phyloP scores from a whole-genome alignment of 2,329 filamentous ascomycete species.

The Nothopassalora personata region DNA sequence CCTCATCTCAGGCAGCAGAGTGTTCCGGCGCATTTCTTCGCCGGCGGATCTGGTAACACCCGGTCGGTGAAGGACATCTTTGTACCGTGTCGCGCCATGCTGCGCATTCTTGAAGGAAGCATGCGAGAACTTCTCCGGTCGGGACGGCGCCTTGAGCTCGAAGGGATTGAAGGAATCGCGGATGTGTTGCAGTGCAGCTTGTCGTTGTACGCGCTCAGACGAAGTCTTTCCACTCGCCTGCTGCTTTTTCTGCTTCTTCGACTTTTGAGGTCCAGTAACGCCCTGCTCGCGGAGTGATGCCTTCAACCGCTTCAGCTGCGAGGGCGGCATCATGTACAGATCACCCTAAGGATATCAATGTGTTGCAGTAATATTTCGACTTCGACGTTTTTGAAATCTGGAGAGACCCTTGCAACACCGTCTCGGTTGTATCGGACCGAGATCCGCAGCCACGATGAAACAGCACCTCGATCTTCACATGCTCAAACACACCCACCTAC shows the following conservation, averaged over 20 bases:
- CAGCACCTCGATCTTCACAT: background rate
- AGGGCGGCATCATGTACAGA: conserved; percentile 67
- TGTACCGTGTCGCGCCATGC: conserved; percentile 45
- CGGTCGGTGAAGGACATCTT: conserved; percentile 63
- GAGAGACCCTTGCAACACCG: background rate
- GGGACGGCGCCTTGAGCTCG: conserved; percentile 66
- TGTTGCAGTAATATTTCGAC: background rate
- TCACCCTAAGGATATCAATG: background rate
- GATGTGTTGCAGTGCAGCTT: conserved; percentile 75
- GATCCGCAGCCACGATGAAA: background rate
- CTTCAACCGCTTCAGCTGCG: conserved; percentile 94
- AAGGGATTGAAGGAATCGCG: conserved; percentile 98
- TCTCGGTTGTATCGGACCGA: background rate
- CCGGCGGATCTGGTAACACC: conserved; percentile 78
- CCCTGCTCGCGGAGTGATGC: conserved; percentile 83
- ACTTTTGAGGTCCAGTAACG: conserved; percentile 84
- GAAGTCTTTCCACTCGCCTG: conserved; percentile 46
- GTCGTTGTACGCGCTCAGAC: conserved; percentile 68
- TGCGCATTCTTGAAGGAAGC: conserved; percentile 14
- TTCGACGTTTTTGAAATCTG: conserved; percentile 18
- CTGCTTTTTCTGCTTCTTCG: conserved; percentile 80
- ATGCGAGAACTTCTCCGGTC: conserved; percentile 78
- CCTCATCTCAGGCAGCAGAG: conserved; percentile 84
- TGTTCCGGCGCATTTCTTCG: conserved; percentile 80
- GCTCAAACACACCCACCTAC: background rate